A percentile compares a stretch with the other conserved stretches of the same genome.
These are phyloP conservation scores for Trypanosoma theileri DNA, from an alignment of 208 protist genomes.

Conservation along the genomic window DNA sequence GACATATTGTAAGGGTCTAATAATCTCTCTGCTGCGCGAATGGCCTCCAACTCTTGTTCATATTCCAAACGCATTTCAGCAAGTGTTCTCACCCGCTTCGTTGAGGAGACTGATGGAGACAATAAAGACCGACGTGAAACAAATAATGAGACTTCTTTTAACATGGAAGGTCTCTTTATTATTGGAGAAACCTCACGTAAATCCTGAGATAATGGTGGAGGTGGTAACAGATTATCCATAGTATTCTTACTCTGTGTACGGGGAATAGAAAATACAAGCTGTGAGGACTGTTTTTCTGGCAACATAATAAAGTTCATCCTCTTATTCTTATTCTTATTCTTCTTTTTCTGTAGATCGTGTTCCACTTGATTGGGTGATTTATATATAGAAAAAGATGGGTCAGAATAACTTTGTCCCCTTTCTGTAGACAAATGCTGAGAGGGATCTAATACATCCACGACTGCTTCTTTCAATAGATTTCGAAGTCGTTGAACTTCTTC, in stretches of 20 bases:
- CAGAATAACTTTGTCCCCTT: too few species aligned
- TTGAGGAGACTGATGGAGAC: background rate
- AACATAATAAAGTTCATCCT: too few species aligned
- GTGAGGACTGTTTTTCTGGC: too few species aligned
- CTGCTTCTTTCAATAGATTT: background rate
- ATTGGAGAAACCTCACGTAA: background rate
- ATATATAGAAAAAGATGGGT: too few species aligned
- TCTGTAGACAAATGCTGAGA: too few species aligned
- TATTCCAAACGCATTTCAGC: slow-evolving; percentile 22
- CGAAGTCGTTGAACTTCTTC: slow-evolving; percentile 11
- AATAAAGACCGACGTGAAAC: background rate
- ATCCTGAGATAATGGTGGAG: background rate
- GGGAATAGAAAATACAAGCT: background rate
- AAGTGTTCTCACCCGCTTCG: slow-evolving; percentile 13
- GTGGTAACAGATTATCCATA: slow-evolving; percentile 9
- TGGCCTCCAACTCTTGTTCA: slow-evolving; percentile 14
- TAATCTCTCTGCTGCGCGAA: slow-evolving; percentile 6
- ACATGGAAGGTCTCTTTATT: background rate
- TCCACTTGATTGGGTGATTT: too few species aligned
- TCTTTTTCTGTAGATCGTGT: too few species aligned
- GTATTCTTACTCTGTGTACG: background rate
- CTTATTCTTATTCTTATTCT: too few species aligned
- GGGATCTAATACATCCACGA: too few species aligned
- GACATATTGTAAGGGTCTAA: background rate
- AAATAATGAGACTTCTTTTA: background rate